A percentile compares a stretch with the other conserved stretches of the same genome.
Evolutionary conservation across 306 rosid species (phyloP).

Genomic region (Spatholobus suberectus): DNA sequence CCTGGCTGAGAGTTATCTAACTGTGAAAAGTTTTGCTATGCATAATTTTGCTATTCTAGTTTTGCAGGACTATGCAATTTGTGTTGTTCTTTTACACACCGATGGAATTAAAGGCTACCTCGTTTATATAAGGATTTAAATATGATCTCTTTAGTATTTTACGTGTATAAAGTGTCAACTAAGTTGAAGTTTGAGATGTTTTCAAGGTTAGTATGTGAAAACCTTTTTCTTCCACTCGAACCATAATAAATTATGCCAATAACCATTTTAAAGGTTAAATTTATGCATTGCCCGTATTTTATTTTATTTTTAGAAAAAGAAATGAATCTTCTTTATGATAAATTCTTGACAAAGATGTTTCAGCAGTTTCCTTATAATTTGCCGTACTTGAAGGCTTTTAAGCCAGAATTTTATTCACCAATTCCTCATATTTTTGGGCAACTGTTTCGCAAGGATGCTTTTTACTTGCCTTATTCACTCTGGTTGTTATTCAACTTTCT

Average conservation of each 20-base stretch:
- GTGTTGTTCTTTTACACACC: slow-evolving; percentile 42
- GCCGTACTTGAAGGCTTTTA: not conserved
- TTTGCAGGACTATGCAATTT: slow-evolving; percentile 57
- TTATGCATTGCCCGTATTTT: not conserved
- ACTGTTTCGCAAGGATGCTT: slow-evolving; percentile 37
- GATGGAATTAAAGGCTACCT: slow-evolving; percentile 43
- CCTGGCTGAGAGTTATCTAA: slow-evolving; percentile 15
- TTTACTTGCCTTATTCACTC: slow-evolving; percentile 21
- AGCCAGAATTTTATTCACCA: slow-evolving; percentile 14
- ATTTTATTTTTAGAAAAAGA: not conserved
- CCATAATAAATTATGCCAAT: not conserved
- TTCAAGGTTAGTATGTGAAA: slow-evolving; percentile 33
- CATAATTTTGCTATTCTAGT: slow-evolving; percentile 50
- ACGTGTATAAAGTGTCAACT: not conserved
- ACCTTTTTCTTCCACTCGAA: not conserved
- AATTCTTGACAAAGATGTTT: not conserved
- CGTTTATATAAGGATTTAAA: slow-evolving; percentile 28
- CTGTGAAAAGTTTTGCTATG: slow-evolving; percentile 30
- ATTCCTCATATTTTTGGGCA: slow-evolving; percentile 6
- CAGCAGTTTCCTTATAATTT: not conserved
- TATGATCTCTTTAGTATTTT: slow-evolving; percentile 7
- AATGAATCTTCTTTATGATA: not conserved
- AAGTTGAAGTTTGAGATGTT: slow-evolving; percentile 22
- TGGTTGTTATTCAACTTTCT: not conserved
- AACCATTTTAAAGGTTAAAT: not conserved